Conservation (phyloP, 2,329 filamentous ascomycete species). For the Fusarium penzigii region DNA sequence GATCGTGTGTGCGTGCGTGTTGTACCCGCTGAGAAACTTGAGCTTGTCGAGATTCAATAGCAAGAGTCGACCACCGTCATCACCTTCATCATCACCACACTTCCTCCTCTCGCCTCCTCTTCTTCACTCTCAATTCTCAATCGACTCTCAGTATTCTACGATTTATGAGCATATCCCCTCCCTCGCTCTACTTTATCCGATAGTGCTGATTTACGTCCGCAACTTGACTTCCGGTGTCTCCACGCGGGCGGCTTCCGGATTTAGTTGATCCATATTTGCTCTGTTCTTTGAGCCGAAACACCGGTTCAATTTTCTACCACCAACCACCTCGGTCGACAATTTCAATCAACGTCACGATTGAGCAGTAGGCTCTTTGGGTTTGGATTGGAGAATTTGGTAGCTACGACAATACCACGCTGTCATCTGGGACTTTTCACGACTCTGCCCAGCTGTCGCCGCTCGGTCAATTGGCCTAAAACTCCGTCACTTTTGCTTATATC, state of each 20-base stretch:
- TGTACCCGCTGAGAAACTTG: no score
- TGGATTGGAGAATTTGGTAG: slow-evolving; percentile 6
- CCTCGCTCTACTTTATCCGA: background rate
- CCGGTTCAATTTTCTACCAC: slow-evolving; percentile 26
- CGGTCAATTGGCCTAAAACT: slow-evolving; percentile 15
- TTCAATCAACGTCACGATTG: slow-evolving; percentile 14
- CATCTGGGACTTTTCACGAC: slow-evolving; percentile 3
- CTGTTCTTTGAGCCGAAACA: slow-evolving; percentile 25
- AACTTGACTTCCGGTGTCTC: slow-evolving; percentile 9
- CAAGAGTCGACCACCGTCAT: no score
- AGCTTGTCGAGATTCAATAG: slow-evolving; percentile 20
- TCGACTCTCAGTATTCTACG: no score
- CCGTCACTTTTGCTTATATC: slow-evolving; percentile 5
- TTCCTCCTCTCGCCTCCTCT: no score
- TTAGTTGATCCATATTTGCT: slow-evolving; percentile 17
- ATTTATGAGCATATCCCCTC: background rate
- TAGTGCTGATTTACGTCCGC: slow-evolving; percentile 1
- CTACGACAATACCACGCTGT: slow-evolving; percentile 1
- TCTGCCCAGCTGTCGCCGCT: background rate
- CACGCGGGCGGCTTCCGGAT: slow-evolving; percentile 18
- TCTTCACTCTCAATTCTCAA: no score
- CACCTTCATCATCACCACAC: no score
- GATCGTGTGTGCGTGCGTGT: no score
- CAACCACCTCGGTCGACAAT: slow-evolving; percentile 18
- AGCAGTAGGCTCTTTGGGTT: slow-evolving; percentile 18